Evolutionary conservation across 208 protist species (phyloP).

Genomic region (Trypanosomatidae sp.): DNA sequence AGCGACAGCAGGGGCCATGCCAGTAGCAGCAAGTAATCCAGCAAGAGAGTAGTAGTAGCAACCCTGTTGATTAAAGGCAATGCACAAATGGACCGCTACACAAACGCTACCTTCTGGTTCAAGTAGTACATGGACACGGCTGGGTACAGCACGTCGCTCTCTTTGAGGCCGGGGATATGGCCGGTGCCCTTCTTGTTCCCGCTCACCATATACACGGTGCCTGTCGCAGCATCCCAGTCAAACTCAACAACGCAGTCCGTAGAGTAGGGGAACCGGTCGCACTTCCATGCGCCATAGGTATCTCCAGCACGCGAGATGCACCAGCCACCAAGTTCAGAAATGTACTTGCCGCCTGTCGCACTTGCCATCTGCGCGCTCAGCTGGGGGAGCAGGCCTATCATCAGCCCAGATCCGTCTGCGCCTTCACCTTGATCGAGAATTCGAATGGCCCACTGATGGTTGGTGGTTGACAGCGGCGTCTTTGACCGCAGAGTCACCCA

Average conservation of each 20-base stretch:
- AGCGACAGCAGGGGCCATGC: neutral
- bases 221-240: constrained; percentile 74
- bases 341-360: constrained; percentile 86
- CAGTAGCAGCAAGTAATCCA: neutral
- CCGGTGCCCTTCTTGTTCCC: constrained; percentile 72
- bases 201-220: constrained; percentile 84
- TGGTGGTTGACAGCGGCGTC: constrained; percentile 54
- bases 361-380: constrained; percentile 42
- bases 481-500: constrained; percentile 90
- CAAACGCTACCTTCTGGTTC: constrained; percentile 91
- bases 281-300: constrained; percentile 89
- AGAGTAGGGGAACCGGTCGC: constrained; percentile 80
- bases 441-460: constrained; percentile 88
- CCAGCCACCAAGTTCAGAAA: constrained; percentile 91
- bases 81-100: constrained; percentile 31
- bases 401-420: constrained; percentile 84
- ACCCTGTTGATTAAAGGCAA: neutral
- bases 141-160: constrained; percentile 76
- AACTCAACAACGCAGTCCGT: constrained; percentile 91
- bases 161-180: constrained; percentile 70
- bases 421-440: constrained; percentile 90
- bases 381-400: constrained; percentile 86
- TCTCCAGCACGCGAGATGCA: constrained; percentile 88
- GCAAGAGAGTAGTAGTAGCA: neutral
- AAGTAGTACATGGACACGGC: constrained; percentile 93